These are phyloP conservation scores for Cardiospermum halicacabum DNA, from an alignment of 345 rosid genomes.

Conservation along the genomic window DNA sequence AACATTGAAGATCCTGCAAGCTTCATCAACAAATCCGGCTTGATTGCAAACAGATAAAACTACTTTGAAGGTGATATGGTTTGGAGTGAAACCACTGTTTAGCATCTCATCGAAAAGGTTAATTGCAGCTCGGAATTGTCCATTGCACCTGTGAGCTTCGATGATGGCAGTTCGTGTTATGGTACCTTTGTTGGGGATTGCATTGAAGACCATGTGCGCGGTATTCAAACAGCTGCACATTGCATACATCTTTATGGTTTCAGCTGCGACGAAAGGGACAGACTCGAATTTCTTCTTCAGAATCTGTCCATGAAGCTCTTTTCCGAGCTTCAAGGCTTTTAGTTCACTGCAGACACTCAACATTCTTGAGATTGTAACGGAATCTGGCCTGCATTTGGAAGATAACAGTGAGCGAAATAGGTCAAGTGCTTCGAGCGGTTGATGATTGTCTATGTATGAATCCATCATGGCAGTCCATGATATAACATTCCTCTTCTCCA, in stretches of 20 bases:
- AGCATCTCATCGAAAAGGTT: constrained; percentile 55
- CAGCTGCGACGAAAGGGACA: constrained; percentile 61
- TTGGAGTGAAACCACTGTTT: constrained; percentile 53
- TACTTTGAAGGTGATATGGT: constrained; percentile 55
- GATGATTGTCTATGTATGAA: constrained; percentile 40
- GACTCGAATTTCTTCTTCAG: constrained; percentile 56
- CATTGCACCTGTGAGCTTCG: constrained; percentile 53
- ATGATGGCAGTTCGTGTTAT: constrained; percentile 79
- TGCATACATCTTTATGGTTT: constrained; percentile 68
- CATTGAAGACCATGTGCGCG: constrained; percentile 50
- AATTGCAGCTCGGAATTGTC: constrained; percentile 43
- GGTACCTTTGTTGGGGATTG: constrained; percentile 61
- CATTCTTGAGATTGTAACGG: constrained; percentile 63
- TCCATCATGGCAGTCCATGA: constrained; percentile 79
- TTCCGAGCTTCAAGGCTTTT: constrained; percentile 58
- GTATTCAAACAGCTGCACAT: constrained; percentile 40
- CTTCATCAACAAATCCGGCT: constrained; percentile 73
- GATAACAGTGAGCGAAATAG: constrained; percentile 61
- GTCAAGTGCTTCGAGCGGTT: constrained; percentile 30
- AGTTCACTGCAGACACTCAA: constrained; percentile 48
- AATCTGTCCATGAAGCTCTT: constrained; percentile 70
- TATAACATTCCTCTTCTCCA: constrained; percentile 55
- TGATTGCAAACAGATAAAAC: constrained; percentile 56
- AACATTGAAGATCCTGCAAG: constrained; percentile 41
- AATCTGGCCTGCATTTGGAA: constrained; percentile 69